Conservation (phyloP, 305 asterid species). For the Nicotiana rustica region DNA sequence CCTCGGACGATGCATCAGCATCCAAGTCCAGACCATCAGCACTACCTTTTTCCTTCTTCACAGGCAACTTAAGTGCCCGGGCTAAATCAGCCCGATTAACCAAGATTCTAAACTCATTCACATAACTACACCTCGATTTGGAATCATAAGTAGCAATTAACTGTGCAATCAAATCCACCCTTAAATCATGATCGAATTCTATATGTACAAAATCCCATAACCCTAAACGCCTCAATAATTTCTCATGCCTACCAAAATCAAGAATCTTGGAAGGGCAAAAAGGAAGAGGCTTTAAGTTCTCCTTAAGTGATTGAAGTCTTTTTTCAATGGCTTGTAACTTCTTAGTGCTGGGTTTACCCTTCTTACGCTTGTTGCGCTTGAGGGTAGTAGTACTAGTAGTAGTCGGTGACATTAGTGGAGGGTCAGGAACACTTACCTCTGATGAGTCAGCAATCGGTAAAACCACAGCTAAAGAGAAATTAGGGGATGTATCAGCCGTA, state of each 20-base stretch:
- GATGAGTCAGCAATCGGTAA: slow-evolving; percentile 43
- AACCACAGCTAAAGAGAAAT: slow-evolving; percentile 21
- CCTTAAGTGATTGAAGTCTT: slow-evolving; percentile 48
- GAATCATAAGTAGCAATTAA: slow-evolving; percentile 60
- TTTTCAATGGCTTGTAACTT: slow-evolving; percentile 51
- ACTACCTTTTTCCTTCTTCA: slow-evolving; percentile 59
- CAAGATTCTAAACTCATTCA: slow-evolving; percentile 42
- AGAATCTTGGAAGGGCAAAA: slow-evolving; percentile 52
- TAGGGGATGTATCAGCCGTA: not conserved
- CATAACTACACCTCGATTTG: slow-evolving; percentile 50
- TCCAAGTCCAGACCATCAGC: slow-evolving; percentile 60
- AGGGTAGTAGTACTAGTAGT: slow-evolving; percentile 32
- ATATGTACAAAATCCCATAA: slow-evolving; percentile 68
- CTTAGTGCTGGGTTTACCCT: slow-evolving; percentile 44
- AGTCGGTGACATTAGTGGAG: slow-evolving; percentile 44
- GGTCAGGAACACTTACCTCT: slow-evolving; percentile 36
- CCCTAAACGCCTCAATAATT: slow-evolving; percentile 57
- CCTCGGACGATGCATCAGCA: slow-evolving; percentile 53
- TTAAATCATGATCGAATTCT: slow-evolving; percentile 55
- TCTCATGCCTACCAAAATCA: slow-evolving; percentile 57
- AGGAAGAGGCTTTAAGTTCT: slow-evolving; percentile 60
- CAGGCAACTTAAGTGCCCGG: slow-evolving; percentile 58
- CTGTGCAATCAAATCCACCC: slow-evolving; percentile 66
- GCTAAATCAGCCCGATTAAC: slow-evolving; percentile 67
- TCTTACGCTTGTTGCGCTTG: slow-evolving; percentile 51